Base-by-base conservation (phyloP, 1,284 basidiomycete species). In the Neonothopanus nambi region DNA sequence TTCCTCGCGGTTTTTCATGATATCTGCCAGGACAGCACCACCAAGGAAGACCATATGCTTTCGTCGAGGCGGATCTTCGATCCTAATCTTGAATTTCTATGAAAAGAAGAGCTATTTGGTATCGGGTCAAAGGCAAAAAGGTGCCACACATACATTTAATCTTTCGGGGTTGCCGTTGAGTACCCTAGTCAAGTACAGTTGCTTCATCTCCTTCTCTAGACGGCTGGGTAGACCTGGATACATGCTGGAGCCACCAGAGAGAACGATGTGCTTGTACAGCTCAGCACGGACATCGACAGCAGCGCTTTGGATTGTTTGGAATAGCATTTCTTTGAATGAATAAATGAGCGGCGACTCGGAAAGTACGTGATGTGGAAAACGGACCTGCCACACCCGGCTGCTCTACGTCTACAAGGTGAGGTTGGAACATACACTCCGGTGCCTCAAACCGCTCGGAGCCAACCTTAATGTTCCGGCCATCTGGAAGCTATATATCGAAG, bases 391-490 rank as follows among this genome's bases (percentile, higher is more conserved):
- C 88, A 51, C 97, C 97, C 1, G 94, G 92, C 68, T 98, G 95
- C 70, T 99, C 97, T 54, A 99, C 80, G 61, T 99, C 97, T 50
- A 99, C 94, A 7, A 99, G 81, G 71, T 98, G 93, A 21, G 97
- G 97, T 72, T 99, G 95, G 88, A 99, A 99, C 93, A 99, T 95
- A 76, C 97, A 99, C 73, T 99, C 97, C 11, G 97, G 97, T n/a
- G 96, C 97, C 73, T 98, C 94, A 69, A 98, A 99, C n/a, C 97
- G 89, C 70, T 99, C 97, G 1, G 93, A 94, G 23, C 96, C 97
- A 52, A 99, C 93, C 79, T 97, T 98, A 81, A 99, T 98, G 28
- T 82, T 84, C 42, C 97, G 89, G 2, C 97, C 97, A 66, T 99
- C 96, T 2, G 97, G 97, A 24, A 99, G 87, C 90, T 96, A 57